A percentile compares a stretch with the other conserved stretches of the same genome.
These are phyloP conservation scores for Trichoderma cornu-damae DNA, from an alignment of 2,329 filamentous ascomycete genomes.

Conservation along the genomic window DNA sequence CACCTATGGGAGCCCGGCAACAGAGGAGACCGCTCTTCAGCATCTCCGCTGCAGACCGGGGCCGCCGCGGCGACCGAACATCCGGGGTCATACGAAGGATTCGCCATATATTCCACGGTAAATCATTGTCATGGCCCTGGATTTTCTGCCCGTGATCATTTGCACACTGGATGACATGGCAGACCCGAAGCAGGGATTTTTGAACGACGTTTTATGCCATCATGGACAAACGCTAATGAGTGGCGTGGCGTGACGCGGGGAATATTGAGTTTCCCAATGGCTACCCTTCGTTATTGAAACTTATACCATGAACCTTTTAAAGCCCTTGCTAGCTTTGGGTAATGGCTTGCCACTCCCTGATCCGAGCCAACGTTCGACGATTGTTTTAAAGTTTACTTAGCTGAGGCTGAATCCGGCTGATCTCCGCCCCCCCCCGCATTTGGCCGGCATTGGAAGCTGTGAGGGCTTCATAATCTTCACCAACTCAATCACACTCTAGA, in stretches of 20 bases:
- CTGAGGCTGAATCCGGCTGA: not conserved
- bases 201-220: too few relatives aligned
- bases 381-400: not conserved
- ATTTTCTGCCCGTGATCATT: not conserved
- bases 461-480: not conserved
- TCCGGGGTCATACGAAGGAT: too few relatives aligned
- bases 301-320: not conserved
- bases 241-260: not conserved
- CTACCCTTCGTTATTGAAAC: not conserved
- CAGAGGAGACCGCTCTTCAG: not conserved
- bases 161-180: not conserved
- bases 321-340: not conserved
- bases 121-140: not conserved
- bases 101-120: not conserved
- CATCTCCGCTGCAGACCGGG: not conserved
- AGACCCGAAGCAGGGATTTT: not conserved
- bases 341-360: not conserved
- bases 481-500: too few relatives aligned
- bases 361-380: not conserved
- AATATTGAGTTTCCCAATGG: not conserved
- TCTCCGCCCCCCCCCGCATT: not conserved
- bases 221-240: not conserved
- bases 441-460: not conserved
- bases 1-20: not conserved
- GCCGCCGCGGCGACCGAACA: not conserved